A percentile compares a stretch with the other conserved stretches of the same genome.
phyloP scores from a whole-genome alignment of 805 yeast species.

The Zygotorulaspora chibaensis region DNA sequence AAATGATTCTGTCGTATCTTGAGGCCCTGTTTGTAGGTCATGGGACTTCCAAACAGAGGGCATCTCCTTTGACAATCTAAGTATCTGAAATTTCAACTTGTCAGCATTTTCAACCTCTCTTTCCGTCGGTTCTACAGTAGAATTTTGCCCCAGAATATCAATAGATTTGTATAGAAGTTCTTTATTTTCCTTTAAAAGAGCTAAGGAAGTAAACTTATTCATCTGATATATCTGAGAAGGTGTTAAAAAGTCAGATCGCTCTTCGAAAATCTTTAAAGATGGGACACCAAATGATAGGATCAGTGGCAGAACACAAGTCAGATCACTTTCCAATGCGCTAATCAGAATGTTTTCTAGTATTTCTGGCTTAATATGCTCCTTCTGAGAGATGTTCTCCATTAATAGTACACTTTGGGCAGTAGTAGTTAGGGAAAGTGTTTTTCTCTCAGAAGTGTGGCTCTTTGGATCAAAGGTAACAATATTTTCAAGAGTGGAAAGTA shows the following conservation, averaged over 20 bases:
- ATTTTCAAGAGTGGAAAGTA: constrained; percentile 35
- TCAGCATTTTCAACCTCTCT: constrained; percentile 14
- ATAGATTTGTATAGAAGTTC: constrained; percentile 14
- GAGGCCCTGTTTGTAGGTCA: background rate
- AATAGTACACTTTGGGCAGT: constrained; percentile 27
- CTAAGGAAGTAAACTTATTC: constrained; percentile 10
- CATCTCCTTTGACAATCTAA: constrained; percentile 3
- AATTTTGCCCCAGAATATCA: constrained; percentile 17
- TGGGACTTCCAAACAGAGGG: constrained; percentile 2
- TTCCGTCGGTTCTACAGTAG: constrained; percentile 9
- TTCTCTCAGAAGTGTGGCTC: constrained; percentile 35
- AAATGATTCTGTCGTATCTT: constrained; percentile 8
- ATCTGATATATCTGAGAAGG: constrained; percentile 18
- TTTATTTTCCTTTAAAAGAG: constrained; percentile 7
- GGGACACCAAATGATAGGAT: constrained; percentile 10
- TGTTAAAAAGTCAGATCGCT: constrained; percentile 16
- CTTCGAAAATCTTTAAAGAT: constrained; percentile 10
- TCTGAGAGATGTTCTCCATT: constrained; percentile 18
- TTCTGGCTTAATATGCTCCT: constrained; percentile 5
- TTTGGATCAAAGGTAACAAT: constrained; percentile 38
- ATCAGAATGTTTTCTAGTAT: constrained; percentile 14
- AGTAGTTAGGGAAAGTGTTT: constrained; percentile 15
- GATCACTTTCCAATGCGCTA: constrained; percentile 15
- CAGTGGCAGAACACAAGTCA: constrained; percentile 12
- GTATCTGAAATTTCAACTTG: constrained; percentile 4